Conservation (phyloP, 108 stramenopile species). For the Nitzschia sp. region DNA sequence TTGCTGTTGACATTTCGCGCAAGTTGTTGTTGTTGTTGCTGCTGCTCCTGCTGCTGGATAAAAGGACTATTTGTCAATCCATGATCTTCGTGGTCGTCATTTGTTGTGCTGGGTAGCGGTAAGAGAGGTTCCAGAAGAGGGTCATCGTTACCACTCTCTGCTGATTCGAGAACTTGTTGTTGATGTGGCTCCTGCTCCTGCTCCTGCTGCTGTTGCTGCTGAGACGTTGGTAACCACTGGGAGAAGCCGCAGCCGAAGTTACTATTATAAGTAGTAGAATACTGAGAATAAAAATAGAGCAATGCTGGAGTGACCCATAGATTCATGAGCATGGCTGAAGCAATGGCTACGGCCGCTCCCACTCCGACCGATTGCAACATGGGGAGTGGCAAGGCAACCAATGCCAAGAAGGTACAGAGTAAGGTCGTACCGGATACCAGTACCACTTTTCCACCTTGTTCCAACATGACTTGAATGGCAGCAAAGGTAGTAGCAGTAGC, state of each 20-base stretch:
- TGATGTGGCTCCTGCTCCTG: neutral
- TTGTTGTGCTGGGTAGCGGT: no score
- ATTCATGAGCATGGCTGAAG: constrained; percentile 19
- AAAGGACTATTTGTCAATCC: neutral
- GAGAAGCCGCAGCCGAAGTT: neutral
- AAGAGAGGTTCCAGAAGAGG: neutral
- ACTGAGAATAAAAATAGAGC: no score
- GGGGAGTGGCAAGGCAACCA: constrained; percentile 22
- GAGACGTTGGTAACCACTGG: neutral
- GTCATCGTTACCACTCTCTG: neutral
- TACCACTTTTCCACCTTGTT: constrained; percentile 27
- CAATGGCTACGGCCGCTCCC: constrained; percentile 27
- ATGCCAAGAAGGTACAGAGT: constrained; percentile 24
- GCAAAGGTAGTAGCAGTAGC: neutral
- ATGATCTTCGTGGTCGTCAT: neutral
- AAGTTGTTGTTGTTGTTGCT: neutral
- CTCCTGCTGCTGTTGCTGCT: neutral
- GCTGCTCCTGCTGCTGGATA: neutral
- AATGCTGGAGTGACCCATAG: constrained; percentile 29
- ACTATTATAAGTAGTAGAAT: constrained; percentile 3
- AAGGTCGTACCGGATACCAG: constrained; percentile 27
- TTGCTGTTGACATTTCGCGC: no score
- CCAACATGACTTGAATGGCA: constrained; percentile 14
- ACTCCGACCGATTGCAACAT: constrained; percentile 31
- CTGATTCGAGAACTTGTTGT: neutral